Conservation (phyloP, 169 alveolate species). For the Perkinsus marinus region DNA sequence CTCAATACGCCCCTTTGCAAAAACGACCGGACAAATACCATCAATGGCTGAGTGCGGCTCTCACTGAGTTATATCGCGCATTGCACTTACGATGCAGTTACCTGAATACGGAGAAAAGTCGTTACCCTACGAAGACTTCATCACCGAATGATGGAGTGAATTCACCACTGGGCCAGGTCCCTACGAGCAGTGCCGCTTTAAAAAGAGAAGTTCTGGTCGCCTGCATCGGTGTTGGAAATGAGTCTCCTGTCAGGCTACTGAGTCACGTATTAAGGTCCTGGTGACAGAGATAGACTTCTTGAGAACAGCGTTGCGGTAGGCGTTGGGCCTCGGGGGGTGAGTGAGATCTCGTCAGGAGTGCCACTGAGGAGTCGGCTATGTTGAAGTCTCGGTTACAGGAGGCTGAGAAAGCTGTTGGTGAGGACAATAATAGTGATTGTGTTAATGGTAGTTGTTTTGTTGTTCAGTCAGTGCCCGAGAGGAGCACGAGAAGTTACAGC, state of each 20-base stretch:
- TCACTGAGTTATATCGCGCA: background rate
- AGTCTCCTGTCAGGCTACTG: background rate
- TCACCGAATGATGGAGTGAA: background rate
- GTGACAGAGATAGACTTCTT: background rate
- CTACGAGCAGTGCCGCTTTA: background rate
- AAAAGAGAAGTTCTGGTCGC: background rate
- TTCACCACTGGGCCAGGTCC: background rate
- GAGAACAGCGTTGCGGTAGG: background rate
- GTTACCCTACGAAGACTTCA: background rate
- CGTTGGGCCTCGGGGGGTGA: too few species aligned
- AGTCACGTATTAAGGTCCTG: background rate
- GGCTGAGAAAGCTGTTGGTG: background rate
- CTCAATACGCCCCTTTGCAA: too few species aligned
- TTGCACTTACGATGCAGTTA: background rate
- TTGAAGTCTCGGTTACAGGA: background rate
- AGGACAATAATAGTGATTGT: background rate
- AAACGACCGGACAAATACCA: background rate
- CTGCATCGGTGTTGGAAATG: background rate
- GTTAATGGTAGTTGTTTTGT: background rate
- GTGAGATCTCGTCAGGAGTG: background rate
- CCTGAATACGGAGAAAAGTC: background rate
- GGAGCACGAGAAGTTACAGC: background rate
- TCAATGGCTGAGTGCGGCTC: background rate
- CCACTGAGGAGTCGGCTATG: background rate
- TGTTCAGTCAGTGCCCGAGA: background rate